phyloP scores from a whole-genome alignment of 345 rosid species.

The Aegle marmelos region DNA sequence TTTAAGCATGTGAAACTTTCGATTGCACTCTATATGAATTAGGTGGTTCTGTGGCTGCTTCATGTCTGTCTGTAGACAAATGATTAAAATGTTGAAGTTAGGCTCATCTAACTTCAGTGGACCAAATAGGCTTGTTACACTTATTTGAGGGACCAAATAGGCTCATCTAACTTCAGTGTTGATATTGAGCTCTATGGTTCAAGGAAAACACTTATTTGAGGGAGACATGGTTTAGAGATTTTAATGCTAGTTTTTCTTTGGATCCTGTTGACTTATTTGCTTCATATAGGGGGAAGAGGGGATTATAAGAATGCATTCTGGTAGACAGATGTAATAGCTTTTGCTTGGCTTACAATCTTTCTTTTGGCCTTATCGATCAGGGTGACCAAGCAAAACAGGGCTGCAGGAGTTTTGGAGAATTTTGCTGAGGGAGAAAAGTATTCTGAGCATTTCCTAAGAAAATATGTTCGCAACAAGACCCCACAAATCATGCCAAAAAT shows the following conservation, averaged over 20 bases:
- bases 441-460: constrained; percentile 67
- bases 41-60: not conserved
- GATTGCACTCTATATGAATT: not conserved
- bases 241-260: not conserved
- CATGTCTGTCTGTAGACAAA: not conserved
- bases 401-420: constrained; percentile 93
- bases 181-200: not conserved
- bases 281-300: not conserved
- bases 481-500: constrained; percentile 91
- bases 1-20: too few species aligned
- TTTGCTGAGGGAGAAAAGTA: constrained; percentile 80
- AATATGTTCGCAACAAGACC: constrained; percentile 58
- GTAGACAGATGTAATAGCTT: not conserved
- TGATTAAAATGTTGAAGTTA: not conserved
- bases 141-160: too few species aligned
- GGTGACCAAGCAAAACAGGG: constrained; percentile 78
- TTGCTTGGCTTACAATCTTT: not conserved
- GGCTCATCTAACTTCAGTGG: not conserved
- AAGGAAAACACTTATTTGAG: not conserved
- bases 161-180: not conserved
- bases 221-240: not conserved
- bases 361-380: constrained; percentile 30
- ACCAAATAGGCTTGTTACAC: too few species aligned
- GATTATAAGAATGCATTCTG: not conserved
- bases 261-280: not conserved